Percentiles rank a stretch among this genome's conserved stretches.
Evolutionary conservation across 345 rosid genomes (phyloP).

Genomic region (Melaleuca quinquenervia): DNA sequence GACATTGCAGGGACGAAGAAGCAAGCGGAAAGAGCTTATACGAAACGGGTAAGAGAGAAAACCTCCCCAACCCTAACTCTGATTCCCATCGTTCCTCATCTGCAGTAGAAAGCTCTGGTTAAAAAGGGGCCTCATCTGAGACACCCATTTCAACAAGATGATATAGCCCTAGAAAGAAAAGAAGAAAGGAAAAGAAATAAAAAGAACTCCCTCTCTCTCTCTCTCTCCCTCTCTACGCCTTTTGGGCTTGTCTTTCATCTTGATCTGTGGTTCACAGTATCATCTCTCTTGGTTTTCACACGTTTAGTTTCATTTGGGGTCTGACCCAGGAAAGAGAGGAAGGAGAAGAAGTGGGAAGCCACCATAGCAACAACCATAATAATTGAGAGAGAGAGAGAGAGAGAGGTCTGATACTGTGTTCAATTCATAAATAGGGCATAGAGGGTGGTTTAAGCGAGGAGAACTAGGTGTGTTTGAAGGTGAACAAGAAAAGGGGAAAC

Average conservation of each 20-base stretch:
- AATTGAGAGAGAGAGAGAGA: neutral
- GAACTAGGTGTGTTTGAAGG: neutral
- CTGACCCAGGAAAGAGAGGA: neutral
- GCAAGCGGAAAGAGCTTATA: neutral
- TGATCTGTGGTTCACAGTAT: slow-evolving; percentile 8
- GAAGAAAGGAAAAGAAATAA: neutral
- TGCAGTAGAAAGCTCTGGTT: neutral
- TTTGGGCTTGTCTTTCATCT: neutral
- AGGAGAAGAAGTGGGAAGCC: slow-evolving; percentile 1
- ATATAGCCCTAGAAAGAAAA: neutral
- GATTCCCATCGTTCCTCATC: neutral
- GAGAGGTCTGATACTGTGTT: neutral
- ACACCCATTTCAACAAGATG: neutral
- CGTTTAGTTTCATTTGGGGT: slow-evolving; percentile 8
- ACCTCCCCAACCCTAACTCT: slow-evolving; percentile 30
- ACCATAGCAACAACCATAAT: neutral
- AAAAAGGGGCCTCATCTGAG: neutral
- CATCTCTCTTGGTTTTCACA: slow-evolving; percentile 2
- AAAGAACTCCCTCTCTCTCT: slow-evolving; percentile 13
- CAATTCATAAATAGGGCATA: neutral
- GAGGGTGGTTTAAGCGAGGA: neutral
- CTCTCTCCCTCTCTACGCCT: neutral
- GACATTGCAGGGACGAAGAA: neutral
- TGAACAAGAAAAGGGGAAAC: neutral
- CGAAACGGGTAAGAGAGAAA: slow-evolving; percentile 24